Evolutionary conservation across 2,329 filamentous ascomycete species (phyloP).

Genomic region (Pseudomassariella vexata): DNA sequence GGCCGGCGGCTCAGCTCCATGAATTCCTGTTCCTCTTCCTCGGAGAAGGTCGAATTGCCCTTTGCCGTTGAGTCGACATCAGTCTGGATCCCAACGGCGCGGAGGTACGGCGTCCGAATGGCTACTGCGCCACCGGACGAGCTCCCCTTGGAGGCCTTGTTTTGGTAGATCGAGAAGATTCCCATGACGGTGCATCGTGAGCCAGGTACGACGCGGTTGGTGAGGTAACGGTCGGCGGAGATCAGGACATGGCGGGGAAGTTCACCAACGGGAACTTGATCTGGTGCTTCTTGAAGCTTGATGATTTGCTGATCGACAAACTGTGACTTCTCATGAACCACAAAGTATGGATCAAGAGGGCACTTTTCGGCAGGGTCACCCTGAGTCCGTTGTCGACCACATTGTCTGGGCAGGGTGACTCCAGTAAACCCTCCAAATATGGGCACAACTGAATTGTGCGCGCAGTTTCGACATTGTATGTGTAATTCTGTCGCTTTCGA

Average conservation of each 20-base stretch:
- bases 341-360: conserved; percentile 91
- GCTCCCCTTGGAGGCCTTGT: conserved; percentile 79
- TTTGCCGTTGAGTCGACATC: conserved; percentile 87
- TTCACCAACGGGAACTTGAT: conserved; percentile 96
- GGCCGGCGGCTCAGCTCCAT: conserved; percentile 81
- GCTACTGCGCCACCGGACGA: conserved; percentile 76
- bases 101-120: conserved; percentile 89
- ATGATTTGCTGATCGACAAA: conserved; percentile 98
- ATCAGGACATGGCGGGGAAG: conserved; percentile 91
- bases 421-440: conserved; percentile 84
- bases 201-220: conserved; percentile 91
- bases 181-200: conserved; percentile 94
- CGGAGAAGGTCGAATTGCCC: conserved; percentile 76
- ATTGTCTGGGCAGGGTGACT: conserved; percentile 75
- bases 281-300: conserved; percentile 94
- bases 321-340: conserved; percentile 85
- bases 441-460: conserved; percentile 62
- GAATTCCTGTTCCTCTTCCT: conserved; percentile 97
- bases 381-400: conserved; percentile 55
- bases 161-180: conserved; percentile 96
- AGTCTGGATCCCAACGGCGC: conserved; percentile 86
- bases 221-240: conserved; percentile 92
- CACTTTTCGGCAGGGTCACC: conserved; percentile 70
- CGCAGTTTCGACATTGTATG: conserved; percentile 85
- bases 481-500: conserved; percentile 87